Percentiles rank a stretch among this genome's conserved stretches.
Evolutionary conservation across 1,284 basidiomycete species (phyloP).

Genomic region (Papiliotrema laurentii): DNA sequence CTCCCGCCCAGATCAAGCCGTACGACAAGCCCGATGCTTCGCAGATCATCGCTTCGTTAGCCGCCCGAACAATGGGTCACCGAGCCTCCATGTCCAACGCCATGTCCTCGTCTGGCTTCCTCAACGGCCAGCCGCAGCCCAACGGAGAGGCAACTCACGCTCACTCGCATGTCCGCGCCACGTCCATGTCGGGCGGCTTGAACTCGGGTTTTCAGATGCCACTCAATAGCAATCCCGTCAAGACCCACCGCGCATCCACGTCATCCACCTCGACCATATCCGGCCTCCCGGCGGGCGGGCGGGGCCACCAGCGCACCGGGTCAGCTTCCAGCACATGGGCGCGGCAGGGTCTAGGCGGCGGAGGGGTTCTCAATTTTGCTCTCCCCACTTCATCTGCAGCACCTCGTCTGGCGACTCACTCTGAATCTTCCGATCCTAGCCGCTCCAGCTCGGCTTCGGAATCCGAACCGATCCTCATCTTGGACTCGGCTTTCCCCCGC

Average conservation of each 20-base stretch:
- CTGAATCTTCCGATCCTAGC: constrained; percentile 24
- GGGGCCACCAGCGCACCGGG: constrained; percentile 25
- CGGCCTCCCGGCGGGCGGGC: constrained; percentile 2
- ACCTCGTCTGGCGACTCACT: constrained; percentile 35
- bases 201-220: constrained; percentile 28
- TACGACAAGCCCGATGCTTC: constrained; percentile 94
- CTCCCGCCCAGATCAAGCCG: constrained; percentile 67
- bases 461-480: constrained; percentile 9
- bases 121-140: no score
- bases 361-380: constrained; percentile 26
- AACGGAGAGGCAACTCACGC: no score
- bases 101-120: constrained; percentile 10
- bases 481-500: constrained; percentile 9
- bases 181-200: constrained; percentile 3
- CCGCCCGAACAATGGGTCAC: constrained; percentile 52
- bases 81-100: constrained; percentile 33
- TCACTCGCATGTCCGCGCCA: neutral
- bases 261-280: constrained; percentile 5
- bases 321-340: constrained; percentile 35
- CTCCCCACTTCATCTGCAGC: constrained; percentile 11
- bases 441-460: constrained; percentile 15
- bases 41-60: constrained; percentile 80
- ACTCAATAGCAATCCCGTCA: no score
- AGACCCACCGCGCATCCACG: constrained; percentile 8
- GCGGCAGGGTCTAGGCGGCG: constrained; percentile 16